These are phyloP conservation scores for Cercospora citrullina DNA, from an alignment of 2,329 filamentous ascomycete genomes.

Conservation along the genomic window DNA sequence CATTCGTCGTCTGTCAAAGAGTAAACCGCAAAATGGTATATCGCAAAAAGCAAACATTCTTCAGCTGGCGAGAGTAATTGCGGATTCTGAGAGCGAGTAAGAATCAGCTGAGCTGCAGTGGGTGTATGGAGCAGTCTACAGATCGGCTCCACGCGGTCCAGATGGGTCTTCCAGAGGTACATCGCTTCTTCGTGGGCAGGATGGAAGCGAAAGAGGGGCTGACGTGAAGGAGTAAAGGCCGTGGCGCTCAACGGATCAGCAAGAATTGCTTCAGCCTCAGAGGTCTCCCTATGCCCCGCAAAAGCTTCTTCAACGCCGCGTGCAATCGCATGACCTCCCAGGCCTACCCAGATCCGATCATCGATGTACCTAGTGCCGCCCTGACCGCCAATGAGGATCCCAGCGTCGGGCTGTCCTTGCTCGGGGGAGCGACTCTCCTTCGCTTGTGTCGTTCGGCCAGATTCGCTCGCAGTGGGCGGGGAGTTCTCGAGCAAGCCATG, in stretches of 20 bases:
- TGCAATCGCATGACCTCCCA: conserved; percentile 25
- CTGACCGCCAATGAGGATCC: conserved; percentile 25
- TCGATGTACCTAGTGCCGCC: conserved; percentile 46
- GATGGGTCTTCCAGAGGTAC: conserved; percentile 58
- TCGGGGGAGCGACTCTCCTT: neutral
- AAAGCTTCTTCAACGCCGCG: conserved; percentile 22
- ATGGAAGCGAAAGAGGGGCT: conserved; percentile 48
- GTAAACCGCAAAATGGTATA: conserved; percentile 59
- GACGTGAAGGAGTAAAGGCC: conserved; percentile 21
- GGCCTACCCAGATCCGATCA: conserved; percentile 29
- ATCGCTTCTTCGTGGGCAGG: conserved; percentile 53
- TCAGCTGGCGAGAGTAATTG: conserved; percentile 58
- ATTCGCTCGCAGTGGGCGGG: neutral
- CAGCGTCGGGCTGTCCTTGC: neutral
- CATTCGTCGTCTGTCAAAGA: conserved; percentile 51
- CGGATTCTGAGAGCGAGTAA: conserved; percentile 39
- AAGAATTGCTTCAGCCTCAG: conserved; percentile 23
- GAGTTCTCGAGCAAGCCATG: conserved; percentile 34
- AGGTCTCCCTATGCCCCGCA: conserved; percentile 27
- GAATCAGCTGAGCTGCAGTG: conserved; percentile 55
- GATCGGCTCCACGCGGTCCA: conserved; percentile 69
- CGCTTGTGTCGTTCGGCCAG: neutral
- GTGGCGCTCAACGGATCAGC: conserved; percentile 25
- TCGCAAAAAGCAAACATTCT: conserved; percentile 59
- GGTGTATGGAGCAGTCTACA: conserved; percentile 70